Conservation (phyloP, 192 early-diverging fungal genomes). For the Backusella tarrabulga region DNA sequence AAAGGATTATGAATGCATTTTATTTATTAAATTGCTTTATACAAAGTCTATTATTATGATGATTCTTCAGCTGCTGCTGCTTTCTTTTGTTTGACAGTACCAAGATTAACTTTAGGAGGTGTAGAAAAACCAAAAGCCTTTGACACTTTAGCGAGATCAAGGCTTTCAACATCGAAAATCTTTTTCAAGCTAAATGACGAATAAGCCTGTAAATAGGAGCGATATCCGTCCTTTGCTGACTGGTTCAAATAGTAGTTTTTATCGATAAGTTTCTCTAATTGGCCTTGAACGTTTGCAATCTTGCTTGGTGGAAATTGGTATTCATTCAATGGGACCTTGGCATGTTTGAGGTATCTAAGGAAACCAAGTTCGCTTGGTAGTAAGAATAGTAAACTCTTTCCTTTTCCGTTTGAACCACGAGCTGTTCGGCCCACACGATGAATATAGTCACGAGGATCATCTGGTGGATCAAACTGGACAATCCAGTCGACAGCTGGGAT, state of each 20-base stretch:
- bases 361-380: constrained; percentile 93
- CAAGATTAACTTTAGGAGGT: constrained; percentile 89
- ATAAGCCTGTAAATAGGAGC: constrained; percentile 95
- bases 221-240: constrained; percentile 95
- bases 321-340: constrained; percentile 98
- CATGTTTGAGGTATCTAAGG: constrained; percentile 95
- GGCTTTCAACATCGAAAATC: constrained; percentile 88
- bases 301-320: constrained; percentile 96
- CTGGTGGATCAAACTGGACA: constrained; percentile 98
- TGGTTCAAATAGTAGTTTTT: constrained; percentile 98
- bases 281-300: constrained; percentile 95
- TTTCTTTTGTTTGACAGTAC: constrained; percentile 33
- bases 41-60: constrained; percentile 8
- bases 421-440: constrained; percentile 97
- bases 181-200: constrained; percentile 95
- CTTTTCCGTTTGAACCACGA: constrained; percentile 76
- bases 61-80: background rate
- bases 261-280: constrained; percentile 85
- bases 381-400: constrained; percentile 92
- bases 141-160: constrained; percentile 92
- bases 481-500: constrained; percentile 99
- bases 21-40: constrained; percentile 2
- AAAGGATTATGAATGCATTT: background rate
- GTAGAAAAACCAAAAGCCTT: constrained; percentile 95
- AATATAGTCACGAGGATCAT: constrained; percentile 98